A percentile compares a stretch with the other conserved stretches of the same genome.
Evolutionary conservation across 192 early-diverging fungal species (phyloP).

Genomic region (Backusella mclennaniae): DNA sequence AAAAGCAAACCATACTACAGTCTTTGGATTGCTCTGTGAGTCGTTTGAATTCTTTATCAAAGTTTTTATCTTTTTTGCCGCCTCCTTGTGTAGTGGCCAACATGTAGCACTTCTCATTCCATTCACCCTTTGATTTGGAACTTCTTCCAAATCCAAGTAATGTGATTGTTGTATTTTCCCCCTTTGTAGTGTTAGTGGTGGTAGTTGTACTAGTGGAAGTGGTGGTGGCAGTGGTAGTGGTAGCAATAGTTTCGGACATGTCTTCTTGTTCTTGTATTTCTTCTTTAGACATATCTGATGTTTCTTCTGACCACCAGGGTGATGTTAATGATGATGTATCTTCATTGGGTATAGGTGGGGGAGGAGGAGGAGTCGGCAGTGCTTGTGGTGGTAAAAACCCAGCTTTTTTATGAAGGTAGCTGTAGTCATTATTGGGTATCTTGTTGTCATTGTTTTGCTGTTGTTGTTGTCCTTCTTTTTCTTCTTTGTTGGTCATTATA

Average conservation of each 20-base stretch:
- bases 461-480: background rate
- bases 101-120: slow-evolving; percentile 36
- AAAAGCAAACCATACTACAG: slow-evolving; percentile 41
- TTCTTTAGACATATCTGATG: background rate
- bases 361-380: slow-evolving; percentile 10
- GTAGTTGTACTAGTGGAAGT: background rate
- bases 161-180: background rate
- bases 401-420: background rate
- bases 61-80: background rate
- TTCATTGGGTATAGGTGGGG: slow-evolving; percentile 13
- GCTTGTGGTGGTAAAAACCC: slow-evolving; percentile 14
- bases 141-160: background rate
- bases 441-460: background rate
- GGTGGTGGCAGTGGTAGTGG: background rate
- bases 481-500: background rate
- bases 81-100: background rate
- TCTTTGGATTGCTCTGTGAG: slow-evolving; percentile 9
- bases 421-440: background rate
- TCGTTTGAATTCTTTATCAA: slow-evolving; percentile 14
- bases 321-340: slow-evolving; percentile 18
- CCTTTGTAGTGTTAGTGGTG: background rate
- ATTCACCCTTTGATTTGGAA: background rate
- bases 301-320: slow-evolving; percentile 32
- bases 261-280: background rate
- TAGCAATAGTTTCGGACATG: background rate